Conservation (phyloP, 495 filamentous ascomycete genomes). For the Tuber umbilicatum region DNA sequence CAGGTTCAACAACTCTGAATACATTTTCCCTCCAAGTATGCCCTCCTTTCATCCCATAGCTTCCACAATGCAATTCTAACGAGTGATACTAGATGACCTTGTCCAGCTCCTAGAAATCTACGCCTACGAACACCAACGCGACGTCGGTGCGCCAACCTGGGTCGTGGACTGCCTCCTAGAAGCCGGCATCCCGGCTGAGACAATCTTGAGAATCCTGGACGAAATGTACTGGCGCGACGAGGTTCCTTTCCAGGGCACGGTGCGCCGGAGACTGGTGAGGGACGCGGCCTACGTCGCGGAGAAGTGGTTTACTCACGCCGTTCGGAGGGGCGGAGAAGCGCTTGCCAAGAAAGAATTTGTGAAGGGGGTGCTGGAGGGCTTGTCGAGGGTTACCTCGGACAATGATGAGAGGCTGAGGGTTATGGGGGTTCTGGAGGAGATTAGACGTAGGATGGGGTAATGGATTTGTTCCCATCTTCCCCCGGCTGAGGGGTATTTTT, state of each 20-base stretch:
- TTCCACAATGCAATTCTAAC: conserved; percentile 8
- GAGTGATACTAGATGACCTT: conserved; percentile 42
- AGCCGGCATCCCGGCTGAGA: conserved; percentile 66
- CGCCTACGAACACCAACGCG: conserved; percentile 62
- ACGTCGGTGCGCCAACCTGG: conserved; percentile 66
- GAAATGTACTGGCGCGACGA: conserved; percentile 76
- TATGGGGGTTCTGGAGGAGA: conserved; percentile 25
- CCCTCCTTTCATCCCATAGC: conserved; percentile 45
- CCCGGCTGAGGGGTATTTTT: not conserved
- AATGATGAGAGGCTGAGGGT: conserved; percentile 26
- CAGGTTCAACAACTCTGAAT: conserved; percentile 68
- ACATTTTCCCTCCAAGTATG: conserved; percentile 61
- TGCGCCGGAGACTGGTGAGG: conserved; percentile 54
- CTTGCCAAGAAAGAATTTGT: conserved; percentile 35
- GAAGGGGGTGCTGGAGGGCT: conserved; percentile 37
- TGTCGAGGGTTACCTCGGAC: conserved; percentile 23
- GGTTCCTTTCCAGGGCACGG: conserved; percentile 66
- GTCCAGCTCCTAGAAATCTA: conserved; percentile 72
- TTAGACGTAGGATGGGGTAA: conserved; percentile 34
- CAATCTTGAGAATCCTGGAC: conserved; percentile 70
- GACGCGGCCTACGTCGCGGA: conserved; percentile 59
- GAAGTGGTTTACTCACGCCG: conserved; percentile 58
- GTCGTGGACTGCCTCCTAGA: conserved; percentile 72
- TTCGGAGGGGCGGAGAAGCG: conserved; percentile 49
- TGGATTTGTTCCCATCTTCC: not conserved